Base-by-base conservation (phyloP, 305 asterid genomes). In the Fraxinus ornus region DNA sequence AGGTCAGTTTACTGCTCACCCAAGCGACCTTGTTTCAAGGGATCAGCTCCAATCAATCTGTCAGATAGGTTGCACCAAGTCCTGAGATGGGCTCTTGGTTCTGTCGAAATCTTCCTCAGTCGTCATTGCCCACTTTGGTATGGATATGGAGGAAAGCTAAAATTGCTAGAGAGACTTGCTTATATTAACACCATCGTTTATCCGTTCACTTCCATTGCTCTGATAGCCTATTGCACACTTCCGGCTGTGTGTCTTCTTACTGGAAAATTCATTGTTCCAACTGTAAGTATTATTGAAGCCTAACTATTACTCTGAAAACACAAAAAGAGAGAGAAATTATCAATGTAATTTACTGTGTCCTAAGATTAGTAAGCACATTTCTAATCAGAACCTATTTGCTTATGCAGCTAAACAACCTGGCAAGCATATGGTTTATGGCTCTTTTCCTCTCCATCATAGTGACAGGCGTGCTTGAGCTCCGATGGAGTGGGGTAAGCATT, bases 61-160 rank as follows among this genome's bases (percentile, higher is more conserved):
- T 92, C 97, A 35, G 97, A 92, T 72, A 88, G 97, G 89, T 87
- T 93, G 90, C 95, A 92, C 84, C 97, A 93, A 88, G 95, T 93
- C 55, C 88, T 92, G 88, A 86, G 97, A 85, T 93, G 97, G 97
- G 97, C 97, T 82, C 93, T 93, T 71, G 97, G 97, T 85, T 93
- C 97, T 44, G 92, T 92, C 28, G 97, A 93, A 79, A 93, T 93
- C 86, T 93, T 93, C 88, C 87, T 92, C 41, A 93, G 97, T 62
- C 94, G 97, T 21, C 97, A 92, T 88, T 92, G 97, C 85, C 97
- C 97, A 1, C 92, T 92, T 52, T 93, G 97, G 97, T 92, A 91
- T 78, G 97, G 88, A 84, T 92, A 80, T 75, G 95, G 94, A 30
- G 97, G 97, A 41, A 92, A 92, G 86, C 88, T 93, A 26, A 93